Evolutionary conservation across 2,329 filamentous ascomycete species (phyloP).

Genomic region (Penicillium psychrosexuale): DNA sequence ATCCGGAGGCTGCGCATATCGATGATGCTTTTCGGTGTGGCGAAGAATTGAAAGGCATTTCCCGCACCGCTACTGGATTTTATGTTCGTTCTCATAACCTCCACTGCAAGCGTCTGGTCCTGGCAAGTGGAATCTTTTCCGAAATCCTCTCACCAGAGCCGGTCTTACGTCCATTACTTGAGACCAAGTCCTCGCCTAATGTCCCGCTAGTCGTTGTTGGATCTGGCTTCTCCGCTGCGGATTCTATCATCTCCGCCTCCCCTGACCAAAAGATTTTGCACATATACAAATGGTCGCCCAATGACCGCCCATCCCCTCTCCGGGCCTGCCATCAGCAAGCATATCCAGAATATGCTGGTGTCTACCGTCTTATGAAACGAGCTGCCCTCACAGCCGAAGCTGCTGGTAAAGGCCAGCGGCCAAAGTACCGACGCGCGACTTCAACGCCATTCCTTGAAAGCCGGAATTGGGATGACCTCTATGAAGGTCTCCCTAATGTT

Average conservation of each 20-base stretch:
- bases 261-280: constrained; percentile 51
- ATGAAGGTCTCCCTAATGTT: constrained; percentile 57
- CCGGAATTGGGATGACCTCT: constrained; percentile 50
- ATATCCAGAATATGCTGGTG: constrained; percentile 60
- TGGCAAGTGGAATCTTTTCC: constrained; percentile 60
- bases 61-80: constrained; percentile 48
- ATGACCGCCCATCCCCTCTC: constrained; percentile 55
- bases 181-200: constrained; percentile 25
- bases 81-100: constrained; percentile 52
- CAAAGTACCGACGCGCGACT: constrained; percentile 33
- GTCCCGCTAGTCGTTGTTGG: constrained; percentile 56
- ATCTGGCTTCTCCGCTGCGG: constrained; percentile 61
- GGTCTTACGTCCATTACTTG: constrained; percentile 47
- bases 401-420: constrained; percentile 20
- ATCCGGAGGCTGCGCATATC: constrained; percentile 54
- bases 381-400: constrained; percentile 35
- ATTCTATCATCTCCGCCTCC: constrained; percentile 55
- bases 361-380: constrained; percentile 60
- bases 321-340: constrained; percentile 59
- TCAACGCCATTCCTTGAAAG: constrained; percentile 48
- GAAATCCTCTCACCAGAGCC: constrained; percentile 52
- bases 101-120: constrained; percentile 54
- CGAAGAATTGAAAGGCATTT: constrained; percentile 44
- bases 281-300: constrained; percentile 59
- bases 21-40: constrained; percentile 46